These are phyloP conservation scores for Torulaspora indica DNA, from an alignment of 805 yeast species.

Conservation along the genomic window DNA sequence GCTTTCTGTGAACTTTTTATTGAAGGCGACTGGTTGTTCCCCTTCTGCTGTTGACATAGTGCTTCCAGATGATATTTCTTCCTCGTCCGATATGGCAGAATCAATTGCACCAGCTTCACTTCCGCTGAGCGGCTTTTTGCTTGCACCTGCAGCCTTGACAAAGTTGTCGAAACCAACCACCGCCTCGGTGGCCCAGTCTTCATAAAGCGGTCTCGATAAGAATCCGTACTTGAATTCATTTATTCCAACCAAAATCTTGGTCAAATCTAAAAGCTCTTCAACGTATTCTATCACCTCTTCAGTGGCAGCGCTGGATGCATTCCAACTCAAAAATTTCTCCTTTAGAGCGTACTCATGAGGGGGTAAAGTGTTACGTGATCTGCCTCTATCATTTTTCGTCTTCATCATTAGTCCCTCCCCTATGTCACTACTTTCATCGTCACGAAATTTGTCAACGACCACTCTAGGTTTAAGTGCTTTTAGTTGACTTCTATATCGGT, in stretches of 20 bases:
- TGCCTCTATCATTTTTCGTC: constrained; percentile 4
- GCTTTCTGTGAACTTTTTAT: constrained; percentile 7
- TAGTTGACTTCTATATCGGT: constrained; percentile 24
- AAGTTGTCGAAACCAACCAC: constrained; percentile 37
- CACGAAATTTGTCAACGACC: constrained; percentile 12
- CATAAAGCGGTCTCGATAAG: constrained; percentile 44
- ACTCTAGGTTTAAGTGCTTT: constrained; percentile 7
- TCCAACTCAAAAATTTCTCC: constrained; percentile 46
- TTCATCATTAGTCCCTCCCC: constrained; percentile 19
- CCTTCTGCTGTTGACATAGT: constrained; percentile 11
- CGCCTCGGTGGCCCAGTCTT: constrained; percentile 42
- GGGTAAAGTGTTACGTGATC: constrained; percentile 12
- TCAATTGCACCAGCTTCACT: constrained; percentile 6
- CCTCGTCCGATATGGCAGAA: constrained; percentile 13
- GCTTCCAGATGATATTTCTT: constrained; percentile 9
- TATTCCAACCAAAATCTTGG: constrained; percentile 45
- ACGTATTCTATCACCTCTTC: constrained; percentile 48
- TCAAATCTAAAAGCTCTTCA: constrained; percentile 43
- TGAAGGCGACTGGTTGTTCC: constrained; percentile 15
- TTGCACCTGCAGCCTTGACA: constrained; percentile 16
- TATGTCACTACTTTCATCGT: constrained; percentile 23
- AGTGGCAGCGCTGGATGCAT: constrained; percentile 46
- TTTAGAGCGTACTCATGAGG: constrained; percentile 33
- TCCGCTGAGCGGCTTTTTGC: constrained; percentile 2
- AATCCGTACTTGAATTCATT: constrained; percentile 49